Base-by-base conservation (phyloP, 2,329 filamentous ascomycete genomes). In the Fusarium redolens region DNA sequence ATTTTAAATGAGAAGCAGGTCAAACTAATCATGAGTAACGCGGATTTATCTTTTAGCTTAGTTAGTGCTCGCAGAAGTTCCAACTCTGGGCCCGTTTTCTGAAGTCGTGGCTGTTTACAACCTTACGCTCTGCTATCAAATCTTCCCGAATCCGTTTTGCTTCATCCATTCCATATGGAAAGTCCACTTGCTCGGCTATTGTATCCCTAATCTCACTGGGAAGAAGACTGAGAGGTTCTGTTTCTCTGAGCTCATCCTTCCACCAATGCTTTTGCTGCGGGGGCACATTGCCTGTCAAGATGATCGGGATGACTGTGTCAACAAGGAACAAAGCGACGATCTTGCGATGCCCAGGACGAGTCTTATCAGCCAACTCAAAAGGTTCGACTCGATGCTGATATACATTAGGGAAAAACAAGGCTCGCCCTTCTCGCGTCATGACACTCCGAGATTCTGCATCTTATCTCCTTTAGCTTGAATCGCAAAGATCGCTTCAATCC, bases 291-390 rank as follows among this genome's bases (percentile, higher is more conserved):
- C 81, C 81, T 9, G 83, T 85, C 2, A 81, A 82, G 65, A 84
- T 78, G 79, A 86, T 61, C 2, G 83, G 84, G 2, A 82, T 73
- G 30, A 84, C 75, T 0, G 90, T 90, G 73, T 92, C 88, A 4
- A 92, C 86, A 4, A 92, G 83, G 76, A 88, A 92, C 11, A 92
- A 79, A 0, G 87, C 88, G 5, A 92, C 79, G 48, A 91, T 87
- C 76, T 89, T 88, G 20, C 88, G 83, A 72, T 91, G 86, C 3
- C 90, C 90, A 0, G 87, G 83, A n/a, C 81, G 83, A 0, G 85
- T 84, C 5, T 77, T 78, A 74, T 92, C 89, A 0, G 70, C 79
- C 1, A 92, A 84, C 9, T 78, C 68, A 69, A 91, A 91, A 1
- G 85, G 82, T 6, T 79, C 75, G 2, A 90, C 87, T 5, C 81